These are phyloP conservation scores for Ilex paraguariensis DNA, from an alignment of 305 asterid genomes.

Conservation along the genomic window DNA sequence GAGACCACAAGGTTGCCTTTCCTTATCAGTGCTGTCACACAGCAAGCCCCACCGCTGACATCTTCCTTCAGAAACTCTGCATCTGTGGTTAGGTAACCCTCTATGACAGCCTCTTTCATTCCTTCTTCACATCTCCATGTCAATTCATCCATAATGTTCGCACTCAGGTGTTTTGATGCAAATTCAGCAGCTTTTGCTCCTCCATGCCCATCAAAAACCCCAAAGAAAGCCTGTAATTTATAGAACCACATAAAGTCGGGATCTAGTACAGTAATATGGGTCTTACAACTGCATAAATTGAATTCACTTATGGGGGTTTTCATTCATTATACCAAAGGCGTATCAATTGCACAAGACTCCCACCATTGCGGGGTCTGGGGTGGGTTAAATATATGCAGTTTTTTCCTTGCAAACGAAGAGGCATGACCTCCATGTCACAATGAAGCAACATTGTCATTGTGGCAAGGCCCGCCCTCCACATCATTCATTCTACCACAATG, in stretches of 20 bases:
- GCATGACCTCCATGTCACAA: too few species aligned
- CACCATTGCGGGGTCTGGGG: too few species aligned
- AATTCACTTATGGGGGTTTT: not conserved
- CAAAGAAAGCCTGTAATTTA: constrained; percentile 17
- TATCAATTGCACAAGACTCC: too few species aligned
- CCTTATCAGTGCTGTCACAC: constrained; percentile 58
- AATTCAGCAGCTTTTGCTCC: constrained; percentile 19
- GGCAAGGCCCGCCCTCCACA: too few species aligned
- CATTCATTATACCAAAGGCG: too few species aligned
- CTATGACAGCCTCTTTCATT: constrained; percentile 44
- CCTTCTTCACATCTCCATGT: constrained; percentile 18
- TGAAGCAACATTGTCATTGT: too few species aligned
- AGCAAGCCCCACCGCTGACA: constrained; percentile 59
- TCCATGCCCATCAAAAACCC: constrained; percentile 25
- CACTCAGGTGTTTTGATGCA: constrained; percentile 17
- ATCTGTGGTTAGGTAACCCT: constrained; percentile 63
- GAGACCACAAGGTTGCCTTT: constrained; percentile 63
- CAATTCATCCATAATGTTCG: constrained; percentile 8
- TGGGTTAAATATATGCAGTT: too few species aligned
- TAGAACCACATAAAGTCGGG: too few species aligned
- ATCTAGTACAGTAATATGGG: too few species aligned
- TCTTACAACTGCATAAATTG: too few species aligned
- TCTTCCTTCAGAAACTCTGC: constrained; percentile 49
- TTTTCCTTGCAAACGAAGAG: too few species aligned
- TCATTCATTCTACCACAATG: too few species aligned